phyloP scores from a whole-genome alignment of 2,329 filamentous ascomycete species.

The Neoarthrinium moseri region DNA sequence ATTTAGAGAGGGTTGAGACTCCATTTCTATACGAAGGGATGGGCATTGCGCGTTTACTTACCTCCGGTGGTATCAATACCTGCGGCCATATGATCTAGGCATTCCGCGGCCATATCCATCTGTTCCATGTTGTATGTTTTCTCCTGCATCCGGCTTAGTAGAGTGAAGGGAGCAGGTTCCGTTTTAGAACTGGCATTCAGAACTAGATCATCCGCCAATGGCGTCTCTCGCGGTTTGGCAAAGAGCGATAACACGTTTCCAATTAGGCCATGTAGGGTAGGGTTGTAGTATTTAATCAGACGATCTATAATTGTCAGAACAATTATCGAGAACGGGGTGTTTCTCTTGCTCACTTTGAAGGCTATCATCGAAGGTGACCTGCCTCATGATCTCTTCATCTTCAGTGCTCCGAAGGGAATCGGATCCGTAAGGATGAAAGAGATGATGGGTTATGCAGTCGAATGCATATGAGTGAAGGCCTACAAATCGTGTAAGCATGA shows the following conservation, averaged over 20 bases:
- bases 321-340: not conserved
- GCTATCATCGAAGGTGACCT: slow-evolving; percentile 67
- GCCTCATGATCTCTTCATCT: slow-evolving; percentile 67
- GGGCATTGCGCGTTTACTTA: too few relatives aligned
- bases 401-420: slow-evolving; percentile 53
- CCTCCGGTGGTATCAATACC: slow-evolving; percentile 69
- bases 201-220: slow-evolving; percentile 59
- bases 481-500: too few relatives aligned
- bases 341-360: slow-evolving; percentile 54
- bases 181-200: slow-evolving; percentile 46
- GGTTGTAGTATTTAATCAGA: slow-evolving; percentile 57
- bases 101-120: slow-evolving; percentile 63
- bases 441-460: slow-evolving; percentile 66
- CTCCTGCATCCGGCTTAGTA: slow-evolving; percentile 57
- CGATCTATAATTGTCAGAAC: slow-evolving; percentile 44
- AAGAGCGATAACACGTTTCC: slow-evolving; percentile 45
- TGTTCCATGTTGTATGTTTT: slow-evolving; percentile 46
- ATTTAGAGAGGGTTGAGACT: not conserved
- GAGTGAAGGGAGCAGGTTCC: slow-evolving; percentile 51
- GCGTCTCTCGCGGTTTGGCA: slow-evolving; percentile 54
- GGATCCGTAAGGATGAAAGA: slow-evolving; percentile 67
- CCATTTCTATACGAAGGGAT: not conserved
- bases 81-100: slow-evolving; percentile 69
- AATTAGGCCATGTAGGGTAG: slow-evolving; percentile 46
- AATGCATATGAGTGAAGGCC: slow-evolving; percentile 66